These are phyloP conservation scores for Sarocladium oryzae DNA, from an alignment of 2,329 filamentous ascomycete species.

Conservation along the genomic window DNA sequence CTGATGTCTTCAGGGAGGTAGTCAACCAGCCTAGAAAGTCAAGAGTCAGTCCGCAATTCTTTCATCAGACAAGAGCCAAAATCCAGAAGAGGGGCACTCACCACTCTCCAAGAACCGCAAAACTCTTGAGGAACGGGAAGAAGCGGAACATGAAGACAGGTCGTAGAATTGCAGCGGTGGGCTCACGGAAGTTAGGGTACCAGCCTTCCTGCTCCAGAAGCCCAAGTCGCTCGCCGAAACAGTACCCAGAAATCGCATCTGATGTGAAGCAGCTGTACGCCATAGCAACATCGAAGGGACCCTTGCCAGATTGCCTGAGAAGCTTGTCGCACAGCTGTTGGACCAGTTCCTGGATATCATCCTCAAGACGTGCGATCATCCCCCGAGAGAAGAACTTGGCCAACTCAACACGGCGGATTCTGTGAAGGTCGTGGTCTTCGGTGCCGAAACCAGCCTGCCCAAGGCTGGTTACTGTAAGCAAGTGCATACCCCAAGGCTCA, in stretches of 20 bases:
- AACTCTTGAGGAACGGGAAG: conserved; percentile 11
- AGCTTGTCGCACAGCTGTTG: conserved; percentile 25
- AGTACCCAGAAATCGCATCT: conserved; percentile 31
- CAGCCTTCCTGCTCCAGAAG: conserved; percentile 25
- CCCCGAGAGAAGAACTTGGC: conserved; percentile 24
- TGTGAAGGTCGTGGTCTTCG: conserved; percentile 20
- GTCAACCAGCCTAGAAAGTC: conserved; percentile 6
- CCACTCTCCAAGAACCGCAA: conserved; percentile 3
- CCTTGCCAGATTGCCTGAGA: conserved; percentile 4
- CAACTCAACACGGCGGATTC: conserved; percentile 19
- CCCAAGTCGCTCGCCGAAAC: conserved; percentile 30
- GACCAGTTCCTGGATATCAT: conserved; percentile 18
- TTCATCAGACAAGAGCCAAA: no score
- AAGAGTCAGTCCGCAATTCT: not conserved
- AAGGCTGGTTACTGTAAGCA: not conserved
- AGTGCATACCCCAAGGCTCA: not conserved
- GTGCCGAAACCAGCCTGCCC: conserved; percentile 19
- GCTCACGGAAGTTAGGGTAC: conserved; percentile 29
- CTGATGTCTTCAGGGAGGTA: conserved; percentile 12
- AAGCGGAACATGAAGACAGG: conserved; percentile 22
- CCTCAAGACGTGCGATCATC: conserved; percentile 24
- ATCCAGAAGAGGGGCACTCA: no score
- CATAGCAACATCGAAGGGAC: conserved; percentile 10
- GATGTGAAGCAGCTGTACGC: conserved; percentile 33
- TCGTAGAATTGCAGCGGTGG: conserved; percentile 19